Evolutionary conservation across 106 monocot species (phyloP).

Genomic region (Dendrobium huoshanense): DNA sequence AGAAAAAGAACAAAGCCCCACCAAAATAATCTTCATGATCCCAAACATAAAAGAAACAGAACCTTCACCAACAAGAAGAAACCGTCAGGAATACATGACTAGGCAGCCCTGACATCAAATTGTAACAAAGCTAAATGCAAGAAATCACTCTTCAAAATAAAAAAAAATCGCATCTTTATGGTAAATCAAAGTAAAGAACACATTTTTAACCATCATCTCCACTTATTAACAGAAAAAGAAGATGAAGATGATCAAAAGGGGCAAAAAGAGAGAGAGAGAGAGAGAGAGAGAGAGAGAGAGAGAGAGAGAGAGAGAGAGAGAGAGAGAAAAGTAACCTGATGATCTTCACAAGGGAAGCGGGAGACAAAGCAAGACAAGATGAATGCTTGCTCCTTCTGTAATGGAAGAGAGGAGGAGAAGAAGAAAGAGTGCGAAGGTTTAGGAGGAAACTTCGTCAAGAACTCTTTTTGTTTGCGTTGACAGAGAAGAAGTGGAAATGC

Average conservation of each 20-base stretch:
- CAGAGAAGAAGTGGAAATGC: conserved; percentile 9
- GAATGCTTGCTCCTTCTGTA: conserved; percentile 17
- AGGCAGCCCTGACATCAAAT: not conserved
- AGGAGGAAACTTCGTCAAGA: conserved; percentile 43
- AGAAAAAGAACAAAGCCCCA: not conserved
- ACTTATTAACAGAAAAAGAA: not conserved
- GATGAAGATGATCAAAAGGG: not conserved
- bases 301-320: too few relatives aligned
- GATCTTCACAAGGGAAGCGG: not conserved
- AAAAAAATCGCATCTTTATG: not conserved
- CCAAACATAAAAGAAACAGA: not conserved
- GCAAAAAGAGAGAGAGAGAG: not conserved
- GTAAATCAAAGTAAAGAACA: not conserved
- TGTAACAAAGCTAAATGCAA: not conserved
- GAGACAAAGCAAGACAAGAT: not conserved
- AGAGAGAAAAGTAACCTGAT: not conserved
- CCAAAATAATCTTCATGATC: not conserved
- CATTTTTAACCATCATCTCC: not conserved
- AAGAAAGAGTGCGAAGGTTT: not conserved
- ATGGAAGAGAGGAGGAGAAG: conserved; percentile 8
- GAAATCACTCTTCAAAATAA: not conserved
- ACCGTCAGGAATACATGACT: not conserved
- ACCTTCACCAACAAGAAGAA: not conserved
- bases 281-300: too few relatives aligned
- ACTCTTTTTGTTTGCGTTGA: conserved; percentile 50